Evolutionary conservation across 2,329 filamentous ascomycete species (phyloP).

Genomic region (Neobulgaria alba): DNA sequence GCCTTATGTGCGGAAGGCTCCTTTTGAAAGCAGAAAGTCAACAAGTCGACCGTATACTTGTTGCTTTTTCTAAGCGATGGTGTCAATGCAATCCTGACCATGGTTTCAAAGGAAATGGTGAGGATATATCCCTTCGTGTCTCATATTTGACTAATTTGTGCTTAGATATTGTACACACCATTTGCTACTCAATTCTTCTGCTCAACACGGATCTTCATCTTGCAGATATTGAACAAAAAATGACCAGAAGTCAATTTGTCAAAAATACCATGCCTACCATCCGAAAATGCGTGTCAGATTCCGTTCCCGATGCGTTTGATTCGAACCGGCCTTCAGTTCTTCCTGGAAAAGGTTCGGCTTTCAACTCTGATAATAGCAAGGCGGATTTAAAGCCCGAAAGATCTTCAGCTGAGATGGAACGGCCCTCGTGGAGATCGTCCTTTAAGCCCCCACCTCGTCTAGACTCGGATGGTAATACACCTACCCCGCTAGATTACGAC

Average conservation of each 20-base stretch:
- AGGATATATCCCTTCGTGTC: slow-evolving; percentile 26
- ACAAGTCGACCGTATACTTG: slow-evolving; percentile 89
- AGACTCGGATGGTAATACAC: slow-evolving; percentile 21
- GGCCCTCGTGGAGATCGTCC: slow-evolving; percentile 27
- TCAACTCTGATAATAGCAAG: slow-evolving; percentile 17
- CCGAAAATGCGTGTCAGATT: slow-evolving; percentile 64
- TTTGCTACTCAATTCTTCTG: slow-evolving; percentile 91
- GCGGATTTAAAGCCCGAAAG: slow-evolving; percentile 14
- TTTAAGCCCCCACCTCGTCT: slow-evolving; percentile 24
- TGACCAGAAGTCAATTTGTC: slow-evolving; percentile 90
- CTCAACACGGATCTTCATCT: slow-evolving; percentile 94
- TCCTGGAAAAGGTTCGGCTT: slow-evolving; percentile 29
- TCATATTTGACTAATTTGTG: slow-evolving; percentile 9
- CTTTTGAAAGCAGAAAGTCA: slow-evolving; percentile 88
- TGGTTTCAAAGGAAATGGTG: slow-evolving; percentile 83
- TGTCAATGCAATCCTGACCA: slow-evolving; percentile 87
- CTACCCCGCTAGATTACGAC: slow-evolving; percentile 30
- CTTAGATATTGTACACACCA: slow-evolving; percentile 87
- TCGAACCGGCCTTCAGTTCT: slow-evolving; percentile 42
- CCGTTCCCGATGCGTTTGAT: slow-evolving; percentile 58
- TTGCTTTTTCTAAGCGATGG: slow-evolving; percentile 84
- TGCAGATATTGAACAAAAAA: slow-evolving; percentile 91
- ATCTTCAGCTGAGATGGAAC: slow-evolving; percentile 28
- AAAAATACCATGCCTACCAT: slow-evolving; percentile 95
- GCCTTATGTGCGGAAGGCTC: slow-evolving; percentile 72